Base-by-base conservation (phyloP, 1,139 yeast species). In the Debaryomyces psychrophilus region DNA sequence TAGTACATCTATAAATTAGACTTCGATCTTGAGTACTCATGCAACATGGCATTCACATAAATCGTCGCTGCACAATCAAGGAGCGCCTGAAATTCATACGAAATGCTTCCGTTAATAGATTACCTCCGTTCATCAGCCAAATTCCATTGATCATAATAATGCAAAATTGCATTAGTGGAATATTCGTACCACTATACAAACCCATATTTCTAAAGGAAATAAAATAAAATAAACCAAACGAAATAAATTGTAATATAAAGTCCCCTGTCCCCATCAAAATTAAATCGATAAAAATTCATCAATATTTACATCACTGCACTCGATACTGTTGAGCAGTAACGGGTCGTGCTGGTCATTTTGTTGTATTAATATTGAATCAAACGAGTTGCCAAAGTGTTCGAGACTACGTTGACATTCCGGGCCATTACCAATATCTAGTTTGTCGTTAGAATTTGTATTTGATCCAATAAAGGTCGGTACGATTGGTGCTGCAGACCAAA, bases 401-500 rank as follows among this genome's bases (percentile, higher is more conserved):
- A 37, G 20, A 15, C 18, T 11, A 35, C 18, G 14, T n/a, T 35
- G 28, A 35, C 9, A 18, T 17, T 12, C 33, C 8, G n/a, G 20
- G 17, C 33, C 34, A 18, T 28, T 28, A 27, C 41, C 41, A 18
- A 37, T 11, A 18, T 37, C 41, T 22, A 37, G 28, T 18, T 41
- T 34, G 14, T 35, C 34, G 27, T 41, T 34, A 26, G 44, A 26
- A 41, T 34, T 29, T 39, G 36, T 8, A 29, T 14, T 35, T 8
- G 45, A 36, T 26, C 26, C 43, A 9, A 33, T 15, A 14, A 43
- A 37, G 22, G 46, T n/a, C 50, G 65, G 65, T 51, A 64, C 64
- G 70, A 64, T 58, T 67, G 75, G 74, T 67, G 74, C 75, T 69
- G 75, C 75, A 55, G 73, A 69, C 75, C 75, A 60, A 50, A 49